These are phyloP conservation scores for Russula emetica DNA, from an alignment of 768 basidiomycete genomes.

Conservation along the genomic window DNA sequence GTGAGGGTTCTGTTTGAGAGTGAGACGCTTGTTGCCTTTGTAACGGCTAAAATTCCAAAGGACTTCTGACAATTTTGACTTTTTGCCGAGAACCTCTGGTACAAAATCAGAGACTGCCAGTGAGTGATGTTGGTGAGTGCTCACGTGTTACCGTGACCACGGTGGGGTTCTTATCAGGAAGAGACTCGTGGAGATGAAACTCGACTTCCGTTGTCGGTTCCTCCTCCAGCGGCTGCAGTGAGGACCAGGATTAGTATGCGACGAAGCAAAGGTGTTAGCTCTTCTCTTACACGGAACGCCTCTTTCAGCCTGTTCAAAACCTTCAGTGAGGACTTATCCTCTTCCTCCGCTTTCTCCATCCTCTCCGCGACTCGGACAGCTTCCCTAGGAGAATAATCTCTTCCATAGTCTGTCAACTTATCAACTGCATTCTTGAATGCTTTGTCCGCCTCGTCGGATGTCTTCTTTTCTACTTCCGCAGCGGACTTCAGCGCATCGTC, in stretches of 20 bases:
- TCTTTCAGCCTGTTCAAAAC: neutral
- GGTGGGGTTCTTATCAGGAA: neutral
- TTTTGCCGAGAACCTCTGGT: slow-evolving; percentile 10
- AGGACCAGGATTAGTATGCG: neutral
- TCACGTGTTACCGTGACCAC: slow-evolving; percentile 8
- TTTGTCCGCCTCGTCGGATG: neutral
- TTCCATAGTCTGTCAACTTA: neutral
- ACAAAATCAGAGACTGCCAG: neutral
- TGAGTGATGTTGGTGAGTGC: neutral
- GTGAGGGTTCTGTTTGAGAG: slow-evolving; percentile 18
- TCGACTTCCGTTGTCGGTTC: slow-evolving; percentile 3
- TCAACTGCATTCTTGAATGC: neutral
- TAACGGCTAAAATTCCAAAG: slow-evolving; percentile 23
- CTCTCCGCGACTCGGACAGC: neutral
- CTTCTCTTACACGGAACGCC: neutral
- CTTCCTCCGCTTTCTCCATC: neutral
- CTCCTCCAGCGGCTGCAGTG: neutral
- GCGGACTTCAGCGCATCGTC: slow-evolving; percentile 7
- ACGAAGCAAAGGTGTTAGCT: too few species aligned
- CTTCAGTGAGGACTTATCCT: neutral
- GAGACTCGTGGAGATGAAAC: slow-evolving; percentile 10
- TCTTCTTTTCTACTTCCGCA: neutral
- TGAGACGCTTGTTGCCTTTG: slow-evolving; percentile 1
- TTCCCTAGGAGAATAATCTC: neutral
- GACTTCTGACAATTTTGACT: slow-evolving; percentile 5